phyloP scores from a whole-genome alignment of 2,329 filamentous ascomycete genomes.

The Ophiostoma novo-ulmi region DNA sequence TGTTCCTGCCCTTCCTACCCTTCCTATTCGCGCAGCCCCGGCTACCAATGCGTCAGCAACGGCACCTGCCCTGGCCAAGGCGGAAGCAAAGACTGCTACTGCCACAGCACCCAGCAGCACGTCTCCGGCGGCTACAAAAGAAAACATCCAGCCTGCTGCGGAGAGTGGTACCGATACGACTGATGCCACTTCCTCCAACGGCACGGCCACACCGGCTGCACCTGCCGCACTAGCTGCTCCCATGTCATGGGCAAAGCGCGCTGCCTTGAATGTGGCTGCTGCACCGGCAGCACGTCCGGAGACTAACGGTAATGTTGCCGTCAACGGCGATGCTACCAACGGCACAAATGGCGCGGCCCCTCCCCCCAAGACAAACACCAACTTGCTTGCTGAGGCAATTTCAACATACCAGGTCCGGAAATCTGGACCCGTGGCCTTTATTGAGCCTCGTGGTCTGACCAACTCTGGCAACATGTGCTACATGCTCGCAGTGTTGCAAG shows the following conservation, averaged over 20 bases:
- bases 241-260: constrained; percentile 37
- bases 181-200: background rate
- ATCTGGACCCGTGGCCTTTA: constrained; percentile 66
- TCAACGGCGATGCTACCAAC: constrained; percentile 28
- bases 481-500: constrained; percentile 98
- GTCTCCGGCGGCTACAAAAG: background rate
- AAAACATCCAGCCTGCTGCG: background rate
- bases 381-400: constrained; percentile 71
- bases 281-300: constrained; percentile 27
- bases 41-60: constrained; percentile 14
- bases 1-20: constrained; percentile 44
- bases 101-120: background rate
- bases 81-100: constrained; percentile 15
- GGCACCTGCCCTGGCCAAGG: constrained; percentile 10
- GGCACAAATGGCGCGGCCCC: constrained; percentile 31
- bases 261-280: constrained; percentile 32
- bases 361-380: constrained; percentile 46
- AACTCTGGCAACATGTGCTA: constrained; percentile 99
- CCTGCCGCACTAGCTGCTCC: background rate
- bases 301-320: constrained; percentile 30
- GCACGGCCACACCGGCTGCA: background rate
- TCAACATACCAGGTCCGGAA: constrained; percentile 64
- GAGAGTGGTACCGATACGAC: background rate
- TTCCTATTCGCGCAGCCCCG: constrained; percentile 35
- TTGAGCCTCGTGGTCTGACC: constrained; percentile 87